phyloP scores from a whole-genome alignment of 108 stramenopile genomes.

The Aurantiochytrium sp. region DNA sequence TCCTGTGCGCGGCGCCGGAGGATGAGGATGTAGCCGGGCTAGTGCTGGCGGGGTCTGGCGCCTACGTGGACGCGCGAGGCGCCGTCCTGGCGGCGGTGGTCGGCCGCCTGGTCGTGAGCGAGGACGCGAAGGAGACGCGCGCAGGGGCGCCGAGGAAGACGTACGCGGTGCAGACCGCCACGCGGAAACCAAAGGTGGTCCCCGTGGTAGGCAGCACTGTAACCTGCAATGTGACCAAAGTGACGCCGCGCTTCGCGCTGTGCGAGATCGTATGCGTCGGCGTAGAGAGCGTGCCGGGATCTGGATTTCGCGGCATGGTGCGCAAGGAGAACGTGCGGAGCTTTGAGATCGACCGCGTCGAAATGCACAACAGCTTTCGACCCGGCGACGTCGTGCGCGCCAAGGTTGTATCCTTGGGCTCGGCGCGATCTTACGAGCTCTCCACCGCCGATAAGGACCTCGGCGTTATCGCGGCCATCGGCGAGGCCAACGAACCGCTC shows the following conservation, averaged over 20 bases:
- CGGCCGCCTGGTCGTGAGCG: neutral
- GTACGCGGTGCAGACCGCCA: neutral
- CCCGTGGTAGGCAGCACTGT: neutral
- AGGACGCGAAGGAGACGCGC: neutral
- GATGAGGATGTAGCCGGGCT: neutral
- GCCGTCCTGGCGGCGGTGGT: neutral
- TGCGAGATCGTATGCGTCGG: neutral
- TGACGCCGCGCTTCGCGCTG: constrained; percentile 4
- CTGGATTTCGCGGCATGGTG: neutral
- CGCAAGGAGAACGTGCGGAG: constrained; percentile 22
- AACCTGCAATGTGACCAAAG: neutral
- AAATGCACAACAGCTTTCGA: neutral
- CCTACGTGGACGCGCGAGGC: neutral
- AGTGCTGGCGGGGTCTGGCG: neutral
- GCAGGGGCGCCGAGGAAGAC: neutral
- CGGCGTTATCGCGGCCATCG: neutral
- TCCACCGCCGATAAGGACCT: constrained; percentile 11
- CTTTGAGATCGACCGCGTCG: neutral
- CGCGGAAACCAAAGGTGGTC: neutral
- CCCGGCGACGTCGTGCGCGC: constrained; percentile 1
- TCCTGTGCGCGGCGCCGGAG: neutral
- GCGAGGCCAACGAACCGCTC: neutral
- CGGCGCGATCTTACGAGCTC: neutral
- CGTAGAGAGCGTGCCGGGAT: neutral
- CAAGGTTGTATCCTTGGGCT: neutral